These are phyloP conservation scores for Ascochyta lentis DNA, from an alignment of 2,329 filamentous ascomycete genomes.

Conservation along the genomic window DNA sequence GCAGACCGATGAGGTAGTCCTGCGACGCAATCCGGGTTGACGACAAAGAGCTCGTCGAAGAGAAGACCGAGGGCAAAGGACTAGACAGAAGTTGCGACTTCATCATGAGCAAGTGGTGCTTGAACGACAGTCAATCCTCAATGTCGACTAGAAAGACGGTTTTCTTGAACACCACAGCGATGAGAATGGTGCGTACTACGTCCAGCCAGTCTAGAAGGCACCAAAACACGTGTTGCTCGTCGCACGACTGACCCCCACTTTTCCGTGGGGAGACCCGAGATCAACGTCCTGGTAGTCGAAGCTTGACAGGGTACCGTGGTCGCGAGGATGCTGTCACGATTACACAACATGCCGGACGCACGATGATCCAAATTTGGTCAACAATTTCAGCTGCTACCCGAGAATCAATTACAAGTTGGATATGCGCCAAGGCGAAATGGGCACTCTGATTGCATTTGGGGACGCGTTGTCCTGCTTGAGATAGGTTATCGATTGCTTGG, in stretches of 20 bases:
- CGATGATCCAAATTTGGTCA: constrained; percentile 3
- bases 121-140: constrained; percentile 2
- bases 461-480: constrained; percentile 7
- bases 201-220: constrained; percentile 5
- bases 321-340: background rate
- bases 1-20: constrained; percentile 53
- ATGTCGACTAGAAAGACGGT: background rate
- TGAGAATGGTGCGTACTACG: constrained; percentile 2
- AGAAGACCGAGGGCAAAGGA: constrained; percentile 24
- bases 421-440: constrained; percentile 13
- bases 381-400: constrained; percentile 12
- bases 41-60: constrained; percentile 15
- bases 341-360: constrained; percentile 8
- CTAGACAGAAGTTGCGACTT: constrained; percentile 23
- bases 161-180: constrained; percentile 8
- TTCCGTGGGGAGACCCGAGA: constrained; percentile 30
- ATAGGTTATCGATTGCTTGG: background rate
- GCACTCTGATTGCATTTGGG: background rate
- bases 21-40: constrained; percentile 27
- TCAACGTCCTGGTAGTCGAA: constrained; percentile 13
- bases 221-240: constrained; percentile 5
- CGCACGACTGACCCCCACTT: constrained; percentile 1
- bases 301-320: constrained; percentile 11
- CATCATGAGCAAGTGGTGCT: constrained; percentile 20
- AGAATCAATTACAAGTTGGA: constrained; percentile 3